Evolutionary conservation across 2,329 filamentous ascomycete genomes (phyloP).

Genomic region (Cylindrodendrum hubeiense): DNA sequence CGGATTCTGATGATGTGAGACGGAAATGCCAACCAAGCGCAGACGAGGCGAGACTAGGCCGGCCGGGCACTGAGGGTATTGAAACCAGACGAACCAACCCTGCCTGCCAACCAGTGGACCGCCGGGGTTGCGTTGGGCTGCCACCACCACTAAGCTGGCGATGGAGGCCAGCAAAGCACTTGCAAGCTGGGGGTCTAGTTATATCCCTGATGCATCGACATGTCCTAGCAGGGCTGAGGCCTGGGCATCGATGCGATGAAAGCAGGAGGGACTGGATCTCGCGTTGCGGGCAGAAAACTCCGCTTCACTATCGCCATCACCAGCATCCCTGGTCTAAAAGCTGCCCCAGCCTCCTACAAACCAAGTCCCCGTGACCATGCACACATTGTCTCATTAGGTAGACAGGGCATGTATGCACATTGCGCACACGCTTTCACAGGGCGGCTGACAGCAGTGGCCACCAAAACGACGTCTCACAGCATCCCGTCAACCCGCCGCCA

Average conservation of each 20-base stretch:
- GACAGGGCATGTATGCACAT: neutral
- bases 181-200: neutral
- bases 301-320: conserved; percentile 6
- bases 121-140: neutral
- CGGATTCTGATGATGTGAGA: neutral
- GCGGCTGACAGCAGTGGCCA: conserved; percentile 4
- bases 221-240: neutral
- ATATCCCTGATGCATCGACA: conserved; percentile 4
- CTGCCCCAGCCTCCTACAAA: conserved; percentile 1
- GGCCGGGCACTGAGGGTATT: neutral
- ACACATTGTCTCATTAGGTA: neutral
- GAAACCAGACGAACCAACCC: neutral
- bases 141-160: neutral
- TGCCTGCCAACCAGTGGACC: neutral
- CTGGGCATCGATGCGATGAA: neutral
- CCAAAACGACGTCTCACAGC: conserved; percentile 11
- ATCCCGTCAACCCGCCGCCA: conserved; percentile 5
- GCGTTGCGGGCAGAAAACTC: conserved; percentile 6
- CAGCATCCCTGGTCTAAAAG: conserved; percentile 20
- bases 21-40: neutral
- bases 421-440: neutral
- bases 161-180: neutral
- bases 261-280: conserved; percentile 9
- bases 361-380: conserved; percentile 6
- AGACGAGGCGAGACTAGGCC: neutral